Evolutionary conservation across 2,329 filamentous ascomycete species (phyloP).

Genomic region (Sclerotinia subarctica): DNA sequence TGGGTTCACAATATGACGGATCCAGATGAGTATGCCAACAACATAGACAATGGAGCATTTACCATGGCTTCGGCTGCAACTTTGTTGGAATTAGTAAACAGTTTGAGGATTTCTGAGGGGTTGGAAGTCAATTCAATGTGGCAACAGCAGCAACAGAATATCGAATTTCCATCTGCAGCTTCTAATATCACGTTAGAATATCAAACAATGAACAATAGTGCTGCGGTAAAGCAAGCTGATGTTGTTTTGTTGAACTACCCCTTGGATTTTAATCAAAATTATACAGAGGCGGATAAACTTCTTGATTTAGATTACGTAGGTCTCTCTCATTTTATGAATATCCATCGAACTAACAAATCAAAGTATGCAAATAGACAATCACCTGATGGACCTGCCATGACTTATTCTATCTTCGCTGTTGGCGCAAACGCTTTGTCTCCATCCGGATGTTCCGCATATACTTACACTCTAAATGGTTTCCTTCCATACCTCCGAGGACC

Average conservation of each 20-base stretch:
- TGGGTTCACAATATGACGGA: slow-evolving; percentile 64
- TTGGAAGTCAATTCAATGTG: slow-evolving; percentile 53
- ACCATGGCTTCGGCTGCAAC: slow-evolving; percentile 49
- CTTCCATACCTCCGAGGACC: slow-evolving; percentile 63
- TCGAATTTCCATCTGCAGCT: slow-evolving; percentile 51
- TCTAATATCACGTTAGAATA: slow-evolving; percentile 64
- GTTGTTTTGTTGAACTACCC: slow-evolving; percentile 65
- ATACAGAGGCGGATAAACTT: slow-evolving; percentile 47
- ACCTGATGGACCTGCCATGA: slow-evolving; percentile 67
- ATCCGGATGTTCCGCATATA: slow-evolving; percentile 66
- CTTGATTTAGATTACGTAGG: slow-evolving; percentile 59
- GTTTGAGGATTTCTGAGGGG: slow-evolving; percentile 28
- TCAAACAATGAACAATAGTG: slow-evolving; percentile 62
- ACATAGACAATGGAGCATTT: slow-evolving; percentile 60
- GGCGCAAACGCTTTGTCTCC: slow-evolving; percentile 62
- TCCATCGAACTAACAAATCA: slow-evolving; percentile 20
- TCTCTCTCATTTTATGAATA: slow-evolving; percentile 11
- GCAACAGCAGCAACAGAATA: slow-evolving; percentile 53
- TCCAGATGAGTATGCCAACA: slow-evolving; percentile 46
- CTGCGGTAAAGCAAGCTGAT: slow-evolving; percentile 68
- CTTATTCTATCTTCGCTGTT: slow-evolving; percentile 66
- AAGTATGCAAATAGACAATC: slow-evolving; percentile 67
- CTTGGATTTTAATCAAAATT: slow-evolving; percentile 55
- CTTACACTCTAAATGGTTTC: slow-evolving; percentile 61
- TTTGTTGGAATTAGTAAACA: slow-evolving; percentile 48